phyloP scores from a whole-genome alignment of 2,329 filamentous ascomycete species.

The Dactylellina sp. region DNA sequence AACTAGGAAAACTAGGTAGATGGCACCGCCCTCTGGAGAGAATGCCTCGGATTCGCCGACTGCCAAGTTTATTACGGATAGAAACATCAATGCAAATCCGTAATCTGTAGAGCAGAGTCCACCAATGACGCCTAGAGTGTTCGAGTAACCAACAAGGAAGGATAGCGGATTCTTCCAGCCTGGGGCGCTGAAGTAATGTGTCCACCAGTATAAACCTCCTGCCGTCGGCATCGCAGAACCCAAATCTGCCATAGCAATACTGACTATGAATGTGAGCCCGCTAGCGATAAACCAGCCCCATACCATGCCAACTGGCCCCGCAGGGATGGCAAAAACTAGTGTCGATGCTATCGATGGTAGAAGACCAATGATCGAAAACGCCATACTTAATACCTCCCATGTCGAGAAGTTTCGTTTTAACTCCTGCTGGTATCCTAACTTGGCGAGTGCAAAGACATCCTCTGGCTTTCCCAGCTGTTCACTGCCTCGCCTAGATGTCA shows the following conservation, averaged over 20 bases:
- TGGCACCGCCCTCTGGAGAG: constrained; percentile 69
- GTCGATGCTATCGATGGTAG: constrained; percentile 71
- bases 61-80: constrained; percentile 67
- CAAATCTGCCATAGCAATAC: constrained; percentile 69
- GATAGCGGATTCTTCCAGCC: constrained; percentile 69
- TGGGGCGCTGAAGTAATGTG: constrained; percentile 71
- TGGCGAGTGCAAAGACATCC: constrained; percentile 42
- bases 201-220: constrained; percentile 71
- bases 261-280: constrained; percentile 71
- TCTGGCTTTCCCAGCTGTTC: constrained; percentile 43
- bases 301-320: constrained; percentile 72
- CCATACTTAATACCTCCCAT: constrained; percentile 72
- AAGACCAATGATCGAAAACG: constrained; percentile 73
- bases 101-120: constrained; percentile 73
- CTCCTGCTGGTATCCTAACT: constrained; percentile 67
- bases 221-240: constrained; percentile 59
- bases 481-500: constrained; percentile 13
- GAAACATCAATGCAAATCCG: constrained; percentile 70
- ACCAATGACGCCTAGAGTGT: constrained; percentile 66
- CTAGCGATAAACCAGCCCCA: constrained; percentile 73
- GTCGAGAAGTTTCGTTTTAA: constrained; percentile 72
- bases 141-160: constrained; percentile 49
- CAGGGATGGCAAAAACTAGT: constrained; percentile 70
- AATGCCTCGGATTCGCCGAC: constrained; percentile 69
- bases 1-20: constrained; percentile 71